These are phyloP conservation scores for Trichophyton schoenleinii DNA, from an alignment of 2,329 filamentous ascomycete genomes.

Conservation along the genomic window DNA sequence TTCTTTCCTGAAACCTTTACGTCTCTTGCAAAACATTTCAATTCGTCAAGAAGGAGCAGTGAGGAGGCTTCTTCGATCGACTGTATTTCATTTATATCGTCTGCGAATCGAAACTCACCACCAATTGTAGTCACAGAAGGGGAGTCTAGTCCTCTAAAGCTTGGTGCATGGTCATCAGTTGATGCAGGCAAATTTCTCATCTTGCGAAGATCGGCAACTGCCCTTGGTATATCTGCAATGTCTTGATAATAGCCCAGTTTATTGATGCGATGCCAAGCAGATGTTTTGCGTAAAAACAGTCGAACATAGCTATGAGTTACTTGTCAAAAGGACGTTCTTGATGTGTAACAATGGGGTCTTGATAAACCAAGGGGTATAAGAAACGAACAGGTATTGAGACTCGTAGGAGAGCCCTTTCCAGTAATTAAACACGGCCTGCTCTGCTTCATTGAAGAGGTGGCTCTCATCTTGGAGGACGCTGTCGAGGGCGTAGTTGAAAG, in stretches of 20 bases:
- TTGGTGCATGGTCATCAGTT: constrained; percentile 20
- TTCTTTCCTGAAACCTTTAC: constrained; percentile 78
- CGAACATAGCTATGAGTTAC: constrained; percentile 59
- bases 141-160: constrained; percentile 39
- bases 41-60: constrained; percentile 72
- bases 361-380: background rate
- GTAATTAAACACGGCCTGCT: constrained; percentile 60
- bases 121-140: constrained; percentile 40
- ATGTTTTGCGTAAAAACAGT: constrained; percentile 82
- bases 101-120: constrained; percentile 61
- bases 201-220: constrained; percentile 53
- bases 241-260: constrained; percentile 71
- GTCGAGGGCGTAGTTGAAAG: constrained; percentile 83
- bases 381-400: constrained; percentile 69
- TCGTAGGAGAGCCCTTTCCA: constrained; percentile 71
- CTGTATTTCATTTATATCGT: constrained; percentile 62
- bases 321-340: constrained; percentile 7
- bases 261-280: constrained; percentile 75
- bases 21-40: constrained; percentile 73
- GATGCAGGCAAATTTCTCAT: constrained; percentile 42
- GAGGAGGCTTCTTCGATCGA: constrained; percentile 73
- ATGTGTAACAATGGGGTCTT: background rate
- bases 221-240: constrained; percentile 58
- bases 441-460: constrained; percentile 72
- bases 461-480: constrained; percentile 81